Evolutionary conservation across 1,139 yeast genomes (phyloP).

Genomic region (Pichia sp.): DNA sequence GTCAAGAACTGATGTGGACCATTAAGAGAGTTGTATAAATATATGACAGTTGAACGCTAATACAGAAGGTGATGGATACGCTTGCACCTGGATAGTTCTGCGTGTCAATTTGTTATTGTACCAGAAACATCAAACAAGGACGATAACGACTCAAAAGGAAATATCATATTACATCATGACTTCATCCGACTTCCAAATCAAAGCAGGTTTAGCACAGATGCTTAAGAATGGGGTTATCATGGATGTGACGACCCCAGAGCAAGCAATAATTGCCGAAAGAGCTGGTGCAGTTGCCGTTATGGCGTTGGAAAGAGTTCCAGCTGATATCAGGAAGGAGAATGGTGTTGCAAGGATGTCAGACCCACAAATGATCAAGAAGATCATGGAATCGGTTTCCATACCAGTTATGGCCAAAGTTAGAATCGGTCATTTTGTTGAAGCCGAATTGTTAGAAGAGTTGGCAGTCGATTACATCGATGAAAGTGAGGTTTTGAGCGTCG

Average conservation of each 20-base stretch:
- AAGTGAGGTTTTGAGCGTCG: conserved; percentile 80
- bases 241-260: conserved; percentile 59
- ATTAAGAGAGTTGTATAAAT: no score
- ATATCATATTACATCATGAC: background rate
- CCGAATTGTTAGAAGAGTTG: conserved; percentile 69
- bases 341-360: conserved; percentile 88
- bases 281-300: conserved; percentile 92
- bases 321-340: conserved; percentile 82
- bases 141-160: no score
- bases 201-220: conserved; percentile 86
- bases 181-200: conserved; percentile 32
- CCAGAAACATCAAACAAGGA: background rate
- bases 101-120: no score
- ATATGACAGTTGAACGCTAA: no score
- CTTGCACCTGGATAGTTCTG: no score
- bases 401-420: conserved; percentile 89
- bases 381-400: conserved; percentile 67
- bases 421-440: conserved; percentile 82
- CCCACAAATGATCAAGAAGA: conserved; percentile 73
- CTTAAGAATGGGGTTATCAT: conserved; percentile 71
- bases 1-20: no score
- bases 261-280: conserved; percentile 65
- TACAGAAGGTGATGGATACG: no score
- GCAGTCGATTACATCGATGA: conserved; percentile 82
- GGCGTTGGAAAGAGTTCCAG: conserved; percentile 86